Conservation (phyloP, 352 stramenopile genomes). For the Phytophthora tentaculata region DNA sequence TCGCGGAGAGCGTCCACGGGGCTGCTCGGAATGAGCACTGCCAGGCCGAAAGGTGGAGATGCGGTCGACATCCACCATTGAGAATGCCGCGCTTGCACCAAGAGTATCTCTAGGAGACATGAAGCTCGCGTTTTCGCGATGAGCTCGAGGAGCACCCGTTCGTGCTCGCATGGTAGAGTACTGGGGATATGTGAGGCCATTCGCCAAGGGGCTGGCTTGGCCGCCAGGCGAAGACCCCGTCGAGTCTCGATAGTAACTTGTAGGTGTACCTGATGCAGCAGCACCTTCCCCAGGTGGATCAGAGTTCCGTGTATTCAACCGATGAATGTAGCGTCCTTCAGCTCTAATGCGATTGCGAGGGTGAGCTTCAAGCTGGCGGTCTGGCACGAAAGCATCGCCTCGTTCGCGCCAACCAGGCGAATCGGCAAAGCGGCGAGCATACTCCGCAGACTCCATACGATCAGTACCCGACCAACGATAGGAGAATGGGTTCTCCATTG, state of each 20-base stretch:
- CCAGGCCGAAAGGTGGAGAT: slow-evolving; percentile 34
- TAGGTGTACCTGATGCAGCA: slow-evolving; percentile 7
- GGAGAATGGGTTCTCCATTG: slow-evolving; percentile 29
- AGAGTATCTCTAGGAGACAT: slow-evolving; percentile 29
- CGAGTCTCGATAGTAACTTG: slow-evolving; percentile 29
- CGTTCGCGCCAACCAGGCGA: slow-evolving; percentile 49
- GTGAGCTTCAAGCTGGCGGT: slow-evolving; percentile 26
- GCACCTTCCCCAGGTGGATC: slow-evolving; percentile 8
- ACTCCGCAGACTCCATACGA: slow-evolving; percentile 25
- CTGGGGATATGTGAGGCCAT: slow-evolving; percentile 26
- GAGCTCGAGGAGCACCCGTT: slow-evolving; percentile 19
- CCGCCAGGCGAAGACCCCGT: slow-evolving; percentile 20
- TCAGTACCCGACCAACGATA: slow-evolving; percentile 36
- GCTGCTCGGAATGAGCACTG: slow-evolving; percentile 27
- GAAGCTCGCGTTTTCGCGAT: slow-evolving; percentile 37
- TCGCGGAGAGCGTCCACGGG: slow-evolving; percentile 20
- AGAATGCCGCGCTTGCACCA: slow-evolving; percentile 48
- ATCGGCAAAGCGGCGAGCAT: slow-evolving; percentile 42
- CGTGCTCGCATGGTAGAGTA: slow-evolving; percentile 30
- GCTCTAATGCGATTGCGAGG: slow-evolving; percentile 24
- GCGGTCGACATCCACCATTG: slow-evolving; percentile 71
- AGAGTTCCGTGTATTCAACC: slow-evolving; percentile 15
- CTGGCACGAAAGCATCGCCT: slow-evolving; percentile 24
- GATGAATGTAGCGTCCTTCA: slow-evolving; percentile 36
- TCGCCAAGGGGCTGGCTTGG: slow-evolving; percentile 24